Evolutionary conservation across 306 rosid genomes (phyloP).

Genomic region (Adenanthera pavonina): DNA sequence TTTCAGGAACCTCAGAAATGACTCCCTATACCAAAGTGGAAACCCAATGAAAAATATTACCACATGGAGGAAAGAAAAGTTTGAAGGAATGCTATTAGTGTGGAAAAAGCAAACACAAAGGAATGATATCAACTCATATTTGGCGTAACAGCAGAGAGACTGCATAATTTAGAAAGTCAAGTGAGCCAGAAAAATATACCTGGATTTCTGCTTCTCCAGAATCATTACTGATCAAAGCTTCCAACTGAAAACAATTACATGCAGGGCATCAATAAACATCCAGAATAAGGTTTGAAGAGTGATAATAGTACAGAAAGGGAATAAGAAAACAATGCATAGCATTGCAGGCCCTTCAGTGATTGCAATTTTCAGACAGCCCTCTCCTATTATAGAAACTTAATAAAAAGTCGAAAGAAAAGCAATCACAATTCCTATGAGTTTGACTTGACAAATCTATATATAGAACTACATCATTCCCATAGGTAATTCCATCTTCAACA

Average conservation of each 20-base stretch:
- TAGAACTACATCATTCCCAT: not conserved
- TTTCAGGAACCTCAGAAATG: conserved; percentile 91
- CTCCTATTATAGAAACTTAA: not conserved
- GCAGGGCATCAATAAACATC: conserved; percentile 29
- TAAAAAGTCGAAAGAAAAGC: not conserved
- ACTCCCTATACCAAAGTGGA: conserved; percentile 60
- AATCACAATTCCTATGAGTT: not conserved
- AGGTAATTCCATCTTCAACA: not conserved
- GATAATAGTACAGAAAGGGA: conserved; percentile 8
- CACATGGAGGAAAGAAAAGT: not conserved
- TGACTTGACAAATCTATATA: not conserved
- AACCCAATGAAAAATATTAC: conserved; percentile 33
- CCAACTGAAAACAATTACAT: conserved; percentile 70
- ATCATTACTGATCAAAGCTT: conserved; percentile 72
- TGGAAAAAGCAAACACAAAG: conserved; percentile 20
- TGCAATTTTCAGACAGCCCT: not conserved
- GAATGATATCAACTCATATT: not conserved
- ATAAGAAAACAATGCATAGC: conserved; percentile 26
- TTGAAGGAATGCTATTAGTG: not conserved
- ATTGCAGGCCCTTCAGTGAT: conserved; percentile 1
- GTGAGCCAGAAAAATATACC: conserved; percentile 51
- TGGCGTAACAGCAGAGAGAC: not conserved
- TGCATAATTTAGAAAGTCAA: conserved; percentile 3
- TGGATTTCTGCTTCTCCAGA: conserved; percentile 81
- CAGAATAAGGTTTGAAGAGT: not conserved